These are phyloP conservation scores for Talaromyces wortmannii DNA, from an alignment of 495 filamentous ascomycete species.

Conservation along the genomic window DNA sequence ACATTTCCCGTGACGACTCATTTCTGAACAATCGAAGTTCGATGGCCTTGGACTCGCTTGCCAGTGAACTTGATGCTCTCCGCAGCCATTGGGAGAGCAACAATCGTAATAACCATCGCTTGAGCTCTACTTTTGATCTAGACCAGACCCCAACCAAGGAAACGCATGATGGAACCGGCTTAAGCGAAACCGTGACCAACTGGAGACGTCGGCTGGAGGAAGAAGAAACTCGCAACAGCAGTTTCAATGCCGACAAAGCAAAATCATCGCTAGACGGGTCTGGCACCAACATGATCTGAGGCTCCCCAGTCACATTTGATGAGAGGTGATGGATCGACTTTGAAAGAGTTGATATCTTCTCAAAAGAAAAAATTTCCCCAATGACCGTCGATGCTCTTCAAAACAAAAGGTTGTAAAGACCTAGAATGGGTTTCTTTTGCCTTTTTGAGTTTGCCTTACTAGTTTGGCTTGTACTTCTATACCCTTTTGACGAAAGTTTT, in stretches of 20 bases:
- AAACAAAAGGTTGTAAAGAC: background rate
- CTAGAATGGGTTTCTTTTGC: background rate
- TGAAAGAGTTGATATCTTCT: background rate
- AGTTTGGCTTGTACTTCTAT: conserved; percentile 5
- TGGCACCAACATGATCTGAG: conserved; percentile 30
- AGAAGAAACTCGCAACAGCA: conserved; percentile 37
- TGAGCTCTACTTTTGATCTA: conserved; percentile 82
- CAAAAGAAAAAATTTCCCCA: too few relatives aligned
- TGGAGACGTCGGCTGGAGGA: conserved; percentile 70
- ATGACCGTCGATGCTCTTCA: too few relatives aligned
- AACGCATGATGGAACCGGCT: conserved; percentile 32
- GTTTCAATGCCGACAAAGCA: conserved; percentile 8
- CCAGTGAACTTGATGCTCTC: conserved; percentile 82
- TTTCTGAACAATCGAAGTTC: conserved; percentile 67
- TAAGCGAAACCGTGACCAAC: conserved; percentile 65
- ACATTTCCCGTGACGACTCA: conserved; percentile 49
- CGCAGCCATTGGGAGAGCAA: conserved; percentile 91
- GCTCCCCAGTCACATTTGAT: background rate
- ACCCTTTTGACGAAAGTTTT: background rate
- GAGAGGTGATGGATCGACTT: background rate
- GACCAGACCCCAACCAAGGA: conserved; percentile 58
- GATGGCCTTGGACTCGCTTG: conserved; percentile 82
- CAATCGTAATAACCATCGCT: conserved; percentile 77
- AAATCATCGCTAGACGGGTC: background rate
- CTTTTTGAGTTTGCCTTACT: background rate